Evolutionary conservation across 2,329 filamentous ascomycete genomes (phyloP), one percentile per base, ranked within the genome.

Genomic region (Colletotrichum truncatum): DNA sequence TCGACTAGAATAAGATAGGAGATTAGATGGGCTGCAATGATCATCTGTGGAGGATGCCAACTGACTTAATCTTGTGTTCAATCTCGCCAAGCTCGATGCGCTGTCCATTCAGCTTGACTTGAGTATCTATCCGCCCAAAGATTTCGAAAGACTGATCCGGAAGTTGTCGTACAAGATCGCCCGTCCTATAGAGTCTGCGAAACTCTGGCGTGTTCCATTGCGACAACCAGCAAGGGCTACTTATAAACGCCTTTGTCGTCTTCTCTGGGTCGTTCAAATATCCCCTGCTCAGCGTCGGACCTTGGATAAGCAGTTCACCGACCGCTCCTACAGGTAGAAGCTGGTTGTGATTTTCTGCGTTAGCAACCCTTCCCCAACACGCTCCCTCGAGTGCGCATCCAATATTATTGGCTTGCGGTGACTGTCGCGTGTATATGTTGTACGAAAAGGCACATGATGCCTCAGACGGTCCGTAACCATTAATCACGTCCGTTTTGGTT

Each of bases 241-340:
- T 71, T 14, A 85, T 76, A 49, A 87, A 87, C 0, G 75, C 75
- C 26, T 77, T 78, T 4, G 74, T 72, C 0, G 85, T 87, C 67
- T 83, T 83, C 11, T 74, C 72, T 0, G 75, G 70, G 18, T 84
- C 79, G 32, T 83, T 80, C 14, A 85, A 72, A 63, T 88, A 87
- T 10, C 82, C 83, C n/a, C 78, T 74, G 21, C 80, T 83, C 12
- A 83, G 69, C 0, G 79, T 85, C 0, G 85, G 84, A 0, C 87
- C 86, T 68, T 89, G 86, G 32, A 91, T 84, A 3, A 89, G 80
- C 2, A 91, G 76, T 70, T 90, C 88, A 1, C 86, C 86, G 0
- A 85, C 76, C 1, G 83, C 80, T 0, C 87, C 87, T 7, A 86
- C 72, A 0, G 85, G 85, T 75, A 85, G 79, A 34, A 85, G 76